These are phyloP conservation scores for grape (Vitis vinifera) DNA, from an alignment of 164 flowering plant genomes.

Conservation along the genomic window ASM3070453v1 NC_081821.1:7094501-7095000, in stretches of 20 bases:
- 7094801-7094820: constrained; percentile 15
- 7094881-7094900: constrained; percentile 22
- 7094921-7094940: constrained; percentile 10
- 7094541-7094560: background rate
- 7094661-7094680: constrained; percentile 25
- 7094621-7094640: constrained; percentile 29
- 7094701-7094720: constrained; percentile 1
- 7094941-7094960: constrained; percentile 5
- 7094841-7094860: constrained; percentile 25
- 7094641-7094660: constrained; percentile 15
- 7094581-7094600: constrained; percentile 19
- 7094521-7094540: background rate
- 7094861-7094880: constrained; percentile 20
- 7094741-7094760: constrained; percentile 13
- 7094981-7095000: too few species aligned
- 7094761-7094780: constrained; percentile 10
- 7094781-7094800: constrained; percentile 21
- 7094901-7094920: constrained; percentile 13
- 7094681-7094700: constrained; percentile 11
- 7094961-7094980: too few species aligned
- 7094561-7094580: background rate
- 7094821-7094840: constrained; percentile 22
- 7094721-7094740: constrained; percentile 3
- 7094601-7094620: background rate
- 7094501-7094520: background rate